Percentiles rank a stretch among this genome's conserved stretches.
Evolutionary conservation across 768 basidiomycete genomes (phyloP).

Genomic region (Tylopilus sp.): DNA sequence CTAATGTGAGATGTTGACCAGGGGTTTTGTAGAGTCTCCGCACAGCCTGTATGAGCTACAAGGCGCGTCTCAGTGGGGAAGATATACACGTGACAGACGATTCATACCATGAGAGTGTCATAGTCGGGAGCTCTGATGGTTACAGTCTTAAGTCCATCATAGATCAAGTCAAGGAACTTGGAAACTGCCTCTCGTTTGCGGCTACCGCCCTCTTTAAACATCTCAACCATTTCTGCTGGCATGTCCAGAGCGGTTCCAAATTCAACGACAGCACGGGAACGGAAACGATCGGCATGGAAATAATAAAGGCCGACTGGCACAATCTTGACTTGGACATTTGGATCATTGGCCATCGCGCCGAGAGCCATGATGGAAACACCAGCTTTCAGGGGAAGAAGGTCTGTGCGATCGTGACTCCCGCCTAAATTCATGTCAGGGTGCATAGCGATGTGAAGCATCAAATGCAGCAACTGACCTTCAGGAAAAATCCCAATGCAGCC

Average conservation of each 20-base stretch:
- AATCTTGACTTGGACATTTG: conserved; percentile 83
- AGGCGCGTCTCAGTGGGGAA: conserved; percentile 3
- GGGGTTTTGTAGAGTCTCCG: conserved; percentile 92
- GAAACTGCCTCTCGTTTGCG: conserved; percentile 89
- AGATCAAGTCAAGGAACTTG: conserved; percentile 86
- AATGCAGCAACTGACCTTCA: conserved; percentile 62
- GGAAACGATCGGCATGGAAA: conserved; percentile 81
- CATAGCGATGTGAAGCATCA: neutral
- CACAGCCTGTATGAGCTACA: conserved; percentile 90
- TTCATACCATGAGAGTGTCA: conserved; percentile 92
- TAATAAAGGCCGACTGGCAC: conserved; percentile 81
- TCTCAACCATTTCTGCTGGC: conserved; percentile 81
- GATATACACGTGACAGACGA: neutral
- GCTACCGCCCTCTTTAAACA: conserved; percentile 87
- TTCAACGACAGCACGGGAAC: conserved; percentile 95
- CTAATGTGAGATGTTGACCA: conserved; percentile 87
- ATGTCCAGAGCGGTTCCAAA: conserved; percentile 91
- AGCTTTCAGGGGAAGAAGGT: conserved; percentile 94
- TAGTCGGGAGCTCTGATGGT: conserved; percentile 95
- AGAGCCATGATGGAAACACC: conserved; percentile 98
- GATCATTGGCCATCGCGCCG: conserved; percentile 93
- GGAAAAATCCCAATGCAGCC: conserved; percentile 97
- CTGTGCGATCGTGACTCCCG: conserved; percentile 96
- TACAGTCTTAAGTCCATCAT: conserved; percentile 92
- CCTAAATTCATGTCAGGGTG: conserved; percentile 46